phyloP scores from a whole-genome alignment of 305 asterid species.

The Nicotiana rustica region DNA sequence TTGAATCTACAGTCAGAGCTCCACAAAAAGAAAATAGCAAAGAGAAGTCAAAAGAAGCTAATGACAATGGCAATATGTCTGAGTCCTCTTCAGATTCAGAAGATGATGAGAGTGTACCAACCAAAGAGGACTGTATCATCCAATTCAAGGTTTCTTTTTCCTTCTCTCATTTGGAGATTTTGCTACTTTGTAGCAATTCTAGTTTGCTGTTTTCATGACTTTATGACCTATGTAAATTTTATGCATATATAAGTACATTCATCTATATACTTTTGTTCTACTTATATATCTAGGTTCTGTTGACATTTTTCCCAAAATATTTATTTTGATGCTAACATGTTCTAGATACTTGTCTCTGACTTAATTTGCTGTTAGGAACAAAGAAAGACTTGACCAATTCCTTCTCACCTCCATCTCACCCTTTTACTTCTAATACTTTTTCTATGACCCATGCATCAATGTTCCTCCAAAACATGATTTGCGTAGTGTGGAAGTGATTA shows the following conservation, averaged over 20 bases:
- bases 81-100: conserved; percentile 95
- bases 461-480: neutral
- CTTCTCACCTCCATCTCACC: conserved; percentile 15
- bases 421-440: neutral
- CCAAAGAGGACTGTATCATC: conserved; percentile 79
- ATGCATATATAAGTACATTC: conserved; percentile 10
- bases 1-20: conserved; percentile 56
- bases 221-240: conserved; percentile 18
- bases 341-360: conserved; percentile 12
- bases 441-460: neutral
- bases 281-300: neutral
- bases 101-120: conserved; percentile 86
- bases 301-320: neutral
- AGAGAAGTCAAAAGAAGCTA: conserved; percentile 70
- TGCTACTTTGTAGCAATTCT: conserved; percentile 17
- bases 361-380: conserved; percentile 1
- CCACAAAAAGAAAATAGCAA: conserved; percentile 66
- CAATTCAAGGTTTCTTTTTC: conserved; percentile 77
- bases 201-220: conserved; percentile 24
- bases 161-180: conserved; percentile 29
- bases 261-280: conserved; percentile 24
- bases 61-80: conserved; percentile 74
- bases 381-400: neutral
- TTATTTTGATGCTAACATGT: neutral
- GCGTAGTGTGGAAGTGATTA: neutral